These are phyloP conservation scores for Rosa lucieae DNA, from an alignment of 306 rosid genomes.

Conservation along the genomic window DNA sequence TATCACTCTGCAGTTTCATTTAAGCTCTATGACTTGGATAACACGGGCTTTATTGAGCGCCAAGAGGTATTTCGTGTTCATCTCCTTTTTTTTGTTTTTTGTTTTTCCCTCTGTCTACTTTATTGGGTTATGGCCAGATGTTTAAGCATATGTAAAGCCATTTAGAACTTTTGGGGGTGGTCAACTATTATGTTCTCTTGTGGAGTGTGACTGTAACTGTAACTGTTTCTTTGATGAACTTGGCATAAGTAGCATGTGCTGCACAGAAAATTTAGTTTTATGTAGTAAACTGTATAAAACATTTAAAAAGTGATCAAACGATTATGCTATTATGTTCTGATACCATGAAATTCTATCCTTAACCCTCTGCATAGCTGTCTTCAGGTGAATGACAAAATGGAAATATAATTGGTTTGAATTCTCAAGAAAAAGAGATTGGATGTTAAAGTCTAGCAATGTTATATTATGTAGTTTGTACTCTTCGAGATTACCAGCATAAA, in stretches of 20 bases:
- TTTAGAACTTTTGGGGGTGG: conserved; percentile 1
- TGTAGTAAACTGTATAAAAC: neutral
- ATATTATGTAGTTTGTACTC: neutral
- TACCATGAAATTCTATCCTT: neutral
- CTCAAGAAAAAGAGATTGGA: neutral
- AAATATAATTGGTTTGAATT: neutral
- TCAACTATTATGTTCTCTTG: neutral
- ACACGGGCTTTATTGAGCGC: conserved; percentile 78
- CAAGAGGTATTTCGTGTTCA: conserved; percentile 54
- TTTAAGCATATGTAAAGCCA: neutral
- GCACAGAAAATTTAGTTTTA: neutral
- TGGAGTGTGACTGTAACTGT: neutral
- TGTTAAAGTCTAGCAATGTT: neutral
- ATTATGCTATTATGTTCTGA: neutral
- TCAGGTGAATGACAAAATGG: neutral
- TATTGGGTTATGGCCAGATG: neutral
- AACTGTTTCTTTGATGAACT: neutral
- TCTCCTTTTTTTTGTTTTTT: conserved; percentile 1
- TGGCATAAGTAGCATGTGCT: neutral
- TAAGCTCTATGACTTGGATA: conserved; percentile 75
- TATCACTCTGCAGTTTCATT: conserved; percentile 66
- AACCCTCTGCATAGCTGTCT: neutral
- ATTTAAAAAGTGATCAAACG: neutral
- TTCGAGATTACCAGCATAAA: neutral
- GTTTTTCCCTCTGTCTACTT: neutral